A percentile compares a stretch with the other conserved stretches of the same genome.
These are phyloP conservation scores for Penicillium macrosclerotiorum DNA, from an alignment of 495 filamentous ascomycete species.

Conservation along the genomic window DNA sequence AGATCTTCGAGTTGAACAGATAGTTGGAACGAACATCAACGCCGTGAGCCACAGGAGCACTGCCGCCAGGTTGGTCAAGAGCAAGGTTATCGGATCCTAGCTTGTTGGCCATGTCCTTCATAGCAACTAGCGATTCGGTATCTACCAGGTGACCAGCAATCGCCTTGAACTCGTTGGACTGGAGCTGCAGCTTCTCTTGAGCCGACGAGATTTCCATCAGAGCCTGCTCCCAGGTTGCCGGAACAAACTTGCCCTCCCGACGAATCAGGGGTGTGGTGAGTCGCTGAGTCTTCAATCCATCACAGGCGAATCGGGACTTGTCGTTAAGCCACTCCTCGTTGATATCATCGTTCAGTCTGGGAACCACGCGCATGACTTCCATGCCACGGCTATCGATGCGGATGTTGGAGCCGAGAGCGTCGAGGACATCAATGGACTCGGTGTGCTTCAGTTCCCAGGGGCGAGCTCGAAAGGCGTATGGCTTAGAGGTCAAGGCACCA, in stretches of 20 bases:
- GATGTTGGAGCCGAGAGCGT: slow-evolving; percentile 91
- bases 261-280: slow-evolving; percentile 90
- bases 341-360: slow-evolving; percentile 91
- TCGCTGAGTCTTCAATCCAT: slow-evolving; percentile 93
- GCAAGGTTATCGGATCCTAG: slow-evolving; percentile 94
- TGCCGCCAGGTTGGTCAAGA: slow-evolving; percentile 83
- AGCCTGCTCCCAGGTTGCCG: slow-evolving; percentile 91
- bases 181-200: slow-evolving; percentile 69
- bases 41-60: slow-evolving; percentile 83
- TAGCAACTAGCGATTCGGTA: slow-evolving; percentile 86
- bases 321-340: slow-evolving; percentile 99
- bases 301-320: slow-evolving; percentile 94
- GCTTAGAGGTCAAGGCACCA: slow-evolving; percentile 92
- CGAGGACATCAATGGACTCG: slow-evolving; percentile 91
- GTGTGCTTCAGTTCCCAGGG: slow-evolving; percentile 94
- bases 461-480: slow-evolving; percentile 93
- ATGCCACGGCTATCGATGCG: slow-evolving; percentile 89
- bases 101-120: slow-evolving; percentile 95
- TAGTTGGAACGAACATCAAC: slow-evolving; percentile 94
- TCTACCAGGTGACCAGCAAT: slow-evolving; percentile 89
- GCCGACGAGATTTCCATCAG: slow-evolving; percentile 79
- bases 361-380: slow-evolving; percentile 92
- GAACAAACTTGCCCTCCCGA: slow-evolving; percentile 81
- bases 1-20: slow-evolving; percentile 92
- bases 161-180: slow-evolving; percentile 92